phyloP scores from a whole-genome alignment of 495 filamentous ascomycete species.

The Podospora appendiculata region DNA sequence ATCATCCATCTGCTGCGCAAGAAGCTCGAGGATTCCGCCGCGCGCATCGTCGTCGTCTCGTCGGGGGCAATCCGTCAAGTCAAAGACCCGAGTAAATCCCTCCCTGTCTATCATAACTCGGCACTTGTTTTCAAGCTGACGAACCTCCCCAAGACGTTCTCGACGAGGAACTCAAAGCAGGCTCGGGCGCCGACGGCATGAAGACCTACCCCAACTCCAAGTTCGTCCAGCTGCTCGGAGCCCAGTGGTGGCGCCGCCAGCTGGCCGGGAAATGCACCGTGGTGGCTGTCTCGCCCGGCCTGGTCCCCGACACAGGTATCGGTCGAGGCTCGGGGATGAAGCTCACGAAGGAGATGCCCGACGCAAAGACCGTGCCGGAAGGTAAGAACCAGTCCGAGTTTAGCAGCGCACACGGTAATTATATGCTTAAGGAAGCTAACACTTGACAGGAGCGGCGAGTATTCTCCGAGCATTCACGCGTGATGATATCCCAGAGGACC shows the following conservation, averaged over 20 bases:
- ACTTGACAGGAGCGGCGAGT: constrained; percentile 25
- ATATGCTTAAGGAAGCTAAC: neutral
- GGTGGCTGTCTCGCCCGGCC: constrained; percentile 38
- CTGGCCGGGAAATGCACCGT: constrained; percentile 26
- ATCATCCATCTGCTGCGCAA: constrained; percentile 30
- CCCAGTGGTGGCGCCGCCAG: constrained; percentile 44
- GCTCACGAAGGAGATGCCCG: constrained; percentile 16
- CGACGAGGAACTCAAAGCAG: constrained; percentile 23
- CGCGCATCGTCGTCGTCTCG: constrained; percentile 36
- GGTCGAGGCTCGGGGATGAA: constrained; percentile 8
- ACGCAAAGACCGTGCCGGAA: constrained; percentile 30
- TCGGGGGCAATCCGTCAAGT: constrained; percentile 29
- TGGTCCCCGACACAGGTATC: constrained; percentile 32
- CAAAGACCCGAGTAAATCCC: constrained; percentile 9
- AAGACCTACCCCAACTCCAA: constrained; percentile 29
- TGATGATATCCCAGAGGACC: constrained; percentile 36
- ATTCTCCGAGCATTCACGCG: constrained; percentile 32
- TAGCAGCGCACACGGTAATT: neutral
- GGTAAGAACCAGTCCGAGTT: constrained; percentile 18
- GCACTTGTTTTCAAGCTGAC: neutral
- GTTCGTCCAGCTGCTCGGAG: constrained; percentile 35
- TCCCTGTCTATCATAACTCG: neutral
- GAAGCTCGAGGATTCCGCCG: constrained; percentile 27
- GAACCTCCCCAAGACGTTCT: constrained; percentile 8
- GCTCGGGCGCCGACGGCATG: constrained; percentile 11